These are phyloP conservation scores for Naganishia cerealis DNA, from an alignment of 1,284 basidiomycete genomes.

Conservation along the genomic window DNA sequence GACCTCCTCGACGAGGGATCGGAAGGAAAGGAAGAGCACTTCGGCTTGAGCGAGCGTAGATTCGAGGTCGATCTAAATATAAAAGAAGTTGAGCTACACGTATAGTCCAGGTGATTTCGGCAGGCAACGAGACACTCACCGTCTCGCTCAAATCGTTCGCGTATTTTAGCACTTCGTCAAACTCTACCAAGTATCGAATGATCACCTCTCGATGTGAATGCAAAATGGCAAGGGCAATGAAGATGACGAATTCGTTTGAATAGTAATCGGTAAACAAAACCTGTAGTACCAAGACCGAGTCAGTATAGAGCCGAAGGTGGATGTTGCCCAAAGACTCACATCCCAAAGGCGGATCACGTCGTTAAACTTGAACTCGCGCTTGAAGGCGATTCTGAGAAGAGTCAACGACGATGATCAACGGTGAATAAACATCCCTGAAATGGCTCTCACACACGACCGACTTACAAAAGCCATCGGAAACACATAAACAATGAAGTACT, in stretches of 20 bases:
- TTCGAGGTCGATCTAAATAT: constrained; percentile 71
- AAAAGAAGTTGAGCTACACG: neutral
- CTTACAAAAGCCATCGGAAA: constrained; percentile 69
- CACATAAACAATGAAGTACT: constrained; percentile 96
- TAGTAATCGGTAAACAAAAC: constrained; percentile 90
- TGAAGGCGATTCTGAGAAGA: constrained; percentile 68
- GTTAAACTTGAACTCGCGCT: constrained; percentile 89
- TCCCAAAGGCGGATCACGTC: constrained; percentile 92
- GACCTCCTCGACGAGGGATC: constrained; percentile 72
- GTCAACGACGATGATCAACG: constrained; percentile 55
- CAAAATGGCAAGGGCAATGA: constrained; percentile 87
- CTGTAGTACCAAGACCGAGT: constrained; percentile 34
- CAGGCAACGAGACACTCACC: constrained; percentile 39
- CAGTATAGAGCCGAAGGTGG: neutral
- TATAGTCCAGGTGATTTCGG: too few relatives aligned
- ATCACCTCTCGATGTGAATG: constrained; percentile 93
- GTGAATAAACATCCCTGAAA: neutral
- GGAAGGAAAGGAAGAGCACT: constrained; percentile 70
- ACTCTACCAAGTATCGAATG: constrained; percentile 84
- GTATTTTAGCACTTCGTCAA: constrained; percentile 73
- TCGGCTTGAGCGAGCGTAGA: constrained; percentile 88
- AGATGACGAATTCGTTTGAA: constrained; percentile 83
- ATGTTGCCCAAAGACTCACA: constrained; percentile 46
- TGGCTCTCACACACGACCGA: neutral
- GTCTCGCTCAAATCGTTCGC: constrained; percentile 91